phyloP scores from a whole-genome alignment of 2,329 filamentous ascomycete species.

The Stagonosporopsis vannaccii region DNA sequence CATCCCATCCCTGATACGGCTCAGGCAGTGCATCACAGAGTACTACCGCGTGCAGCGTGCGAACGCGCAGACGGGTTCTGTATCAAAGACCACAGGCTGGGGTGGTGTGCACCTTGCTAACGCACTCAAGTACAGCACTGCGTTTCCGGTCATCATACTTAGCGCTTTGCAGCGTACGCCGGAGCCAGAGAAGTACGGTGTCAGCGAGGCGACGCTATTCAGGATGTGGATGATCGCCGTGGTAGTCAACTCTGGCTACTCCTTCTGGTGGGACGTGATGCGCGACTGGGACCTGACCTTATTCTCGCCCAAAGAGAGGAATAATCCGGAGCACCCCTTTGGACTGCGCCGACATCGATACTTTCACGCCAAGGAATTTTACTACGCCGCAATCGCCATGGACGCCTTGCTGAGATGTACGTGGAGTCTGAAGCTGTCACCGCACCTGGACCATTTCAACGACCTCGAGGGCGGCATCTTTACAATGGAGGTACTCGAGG shows the following conservation, averaged over 20 bases:
- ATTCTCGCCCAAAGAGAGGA: conserved; percentile 69
- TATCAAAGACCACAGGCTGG: conserved; percentile 65
- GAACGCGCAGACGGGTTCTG: conserved; percentile 47
- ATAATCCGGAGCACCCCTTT: conserved; percentile 72
- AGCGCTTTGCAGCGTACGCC: conserved; percentile 75
- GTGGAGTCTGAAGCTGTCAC: conserved; percentile 87
- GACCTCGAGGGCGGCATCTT: conserved; percentile 92
- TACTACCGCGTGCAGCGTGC: conserved; percentile 74
- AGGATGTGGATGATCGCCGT: conserved; percentile 71
- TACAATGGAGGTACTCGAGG: conserved; percentile 83
- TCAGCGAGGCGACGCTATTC: conserved; percentile 64
- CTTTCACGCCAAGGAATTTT: conserved; percentile 75
- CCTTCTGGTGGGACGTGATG: conserved; percentile 98
- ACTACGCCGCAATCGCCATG: conserved; percentile 80
- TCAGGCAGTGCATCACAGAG: conserved; percentile 92
- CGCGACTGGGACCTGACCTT: conserved; percentile 97
- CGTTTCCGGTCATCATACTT: conserved; percentile 89
- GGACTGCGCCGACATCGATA: conserved; percentile 78
- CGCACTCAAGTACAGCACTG: conserved; percentile 91
- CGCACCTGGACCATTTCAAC: conserved; percentile 81
- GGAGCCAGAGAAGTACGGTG: conserved; percentile 59
- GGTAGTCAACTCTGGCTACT: conserved; percentile 85
- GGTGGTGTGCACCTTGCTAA: conserved; percentile 91
- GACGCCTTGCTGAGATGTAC: conserved; percentile 87
- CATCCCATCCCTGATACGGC: conserved; percentile 81